phyloP scores from a whole-genome alignment of 768 basidiomycete species.

The Amanita exitialis region DNA sequence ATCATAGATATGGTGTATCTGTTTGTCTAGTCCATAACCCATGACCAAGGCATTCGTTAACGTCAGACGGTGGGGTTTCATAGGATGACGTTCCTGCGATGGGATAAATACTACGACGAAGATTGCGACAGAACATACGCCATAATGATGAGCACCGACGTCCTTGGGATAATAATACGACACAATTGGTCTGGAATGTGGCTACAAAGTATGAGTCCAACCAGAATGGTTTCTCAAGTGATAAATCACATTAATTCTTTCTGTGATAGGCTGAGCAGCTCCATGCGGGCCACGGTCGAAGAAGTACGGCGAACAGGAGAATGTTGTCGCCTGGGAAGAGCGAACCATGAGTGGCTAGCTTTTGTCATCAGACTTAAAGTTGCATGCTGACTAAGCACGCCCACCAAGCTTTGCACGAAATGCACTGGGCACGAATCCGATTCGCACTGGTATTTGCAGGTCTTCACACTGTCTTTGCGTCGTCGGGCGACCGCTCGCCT shows the following conservation, averaged over 20 bases:
- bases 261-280: conserved; percentile 70
- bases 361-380: not conserved
- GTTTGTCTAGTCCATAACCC: conserved; percentile 93
- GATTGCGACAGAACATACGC: conserved; percentile 38
- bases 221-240: not conserved
- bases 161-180: conserved; percentile 95
- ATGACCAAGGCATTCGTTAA: conserved; percentile 92
- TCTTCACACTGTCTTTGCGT: conserved; percentile 25
- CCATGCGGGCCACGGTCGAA: conserved; percentile 64
- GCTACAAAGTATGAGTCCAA: conserved; percentile 13
- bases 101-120: not conserved
- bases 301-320: conserved; percentile 69
- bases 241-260: conserved; percentile 58
- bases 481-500: conserved; percentile 51
- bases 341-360: conserved; percentile 27
- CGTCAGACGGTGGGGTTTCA: conserved; percentile 97
- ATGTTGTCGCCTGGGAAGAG: conserved; percentile 43
- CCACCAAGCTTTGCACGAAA: not conserved
- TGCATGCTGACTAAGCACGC: conserved; percentile 1
- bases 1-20: conserved; percentile 86
- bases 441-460: not conserved
- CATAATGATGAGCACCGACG: conserved; percentile 94
- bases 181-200: conserved; percentile 83
- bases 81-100: conserved; percentile 87
- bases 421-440: not conserved